These are phyloP conservation scores for Didymellaceae sp. DNA, from an alignment of 2,329 filamentous ascomycete species.

Conservation along the genomic window DNA sequence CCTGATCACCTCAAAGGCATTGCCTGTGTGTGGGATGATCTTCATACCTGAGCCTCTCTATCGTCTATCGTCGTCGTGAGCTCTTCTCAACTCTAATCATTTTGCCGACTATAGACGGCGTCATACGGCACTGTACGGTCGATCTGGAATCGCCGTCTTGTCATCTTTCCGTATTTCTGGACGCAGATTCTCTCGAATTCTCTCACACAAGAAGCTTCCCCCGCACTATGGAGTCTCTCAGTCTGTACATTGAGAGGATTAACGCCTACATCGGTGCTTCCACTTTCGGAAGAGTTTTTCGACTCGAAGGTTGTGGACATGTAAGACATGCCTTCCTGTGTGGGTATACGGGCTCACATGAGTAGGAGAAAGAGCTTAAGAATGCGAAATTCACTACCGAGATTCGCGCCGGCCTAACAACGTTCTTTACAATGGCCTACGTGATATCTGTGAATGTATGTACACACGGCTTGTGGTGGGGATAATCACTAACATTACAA, in stretches of 20 bases:
- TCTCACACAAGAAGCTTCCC: background rate
- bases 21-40: background rate
- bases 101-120: background rate
- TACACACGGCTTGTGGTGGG: background rate
- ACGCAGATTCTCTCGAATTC: background rate
- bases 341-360: conserved; percentile 16
- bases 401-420: conserved; percentile 80
- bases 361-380: conserved; percentile 71
- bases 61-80: conserved; percentile 6
- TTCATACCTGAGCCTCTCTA: background rate
- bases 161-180: background rate
- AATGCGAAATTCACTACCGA: conserved; percentile 84
- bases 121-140: conserved; percentile 5
- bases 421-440: conserved; percentile 60
- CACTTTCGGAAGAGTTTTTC: conserved; percentile 62
- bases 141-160: conserved; percentile 5
- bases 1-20: background rate
- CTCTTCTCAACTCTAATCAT: background rate
- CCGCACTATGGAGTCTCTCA: conserved; percentile 34
- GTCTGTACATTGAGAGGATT: conserved; percentile 25
- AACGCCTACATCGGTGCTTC: conserved; percentile 40
- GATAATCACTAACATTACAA: background rate
- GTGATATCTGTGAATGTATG: conserved; percentile 42
- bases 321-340: conserved; percentile 58
- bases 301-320: conserved; percentile 82